These are phyloP conservation scores for Phytophthora meadii DNA, from an alignment of 352 stramenopile species.

Conservation along the genomic window DNA sequence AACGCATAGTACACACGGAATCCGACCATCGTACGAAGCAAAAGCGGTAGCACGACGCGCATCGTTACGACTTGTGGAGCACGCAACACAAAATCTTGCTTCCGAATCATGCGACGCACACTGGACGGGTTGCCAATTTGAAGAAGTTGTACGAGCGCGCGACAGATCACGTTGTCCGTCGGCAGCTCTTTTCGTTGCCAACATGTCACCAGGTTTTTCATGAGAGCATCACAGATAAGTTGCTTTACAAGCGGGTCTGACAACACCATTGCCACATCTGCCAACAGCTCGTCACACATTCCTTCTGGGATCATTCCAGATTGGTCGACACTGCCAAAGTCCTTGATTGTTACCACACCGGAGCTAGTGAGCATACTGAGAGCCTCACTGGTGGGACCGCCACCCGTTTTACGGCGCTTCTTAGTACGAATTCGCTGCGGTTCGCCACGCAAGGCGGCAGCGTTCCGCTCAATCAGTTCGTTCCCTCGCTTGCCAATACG, in stretches of 20 bases:
- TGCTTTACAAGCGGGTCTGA: conserved; percentile 83
- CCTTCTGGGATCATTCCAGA: conserved; percentile 86
- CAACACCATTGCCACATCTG: conserved; percentile 80
- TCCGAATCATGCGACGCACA: conserved; percentile 85
- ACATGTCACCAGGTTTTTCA: conserved; percentile 68
- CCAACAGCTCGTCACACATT: conserved; percentile 78
- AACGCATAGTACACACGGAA: conserved; percentile 61
- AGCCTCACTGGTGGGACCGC: conserved; percentile 52
- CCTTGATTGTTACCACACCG: conserved; percentile 66
- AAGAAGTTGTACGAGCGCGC: conserved; percentile 84
- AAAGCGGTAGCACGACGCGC: conserved; percentile 76
- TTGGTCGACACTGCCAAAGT: conserved; percentile 78
- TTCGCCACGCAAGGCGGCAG: conserved; percentile 64
- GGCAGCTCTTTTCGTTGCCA: conserved; percentile 74
- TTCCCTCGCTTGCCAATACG: conserved; percentile 82
- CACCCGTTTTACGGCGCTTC: conserved; percentile 74
- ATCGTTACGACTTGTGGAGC: conserved; percentile 83
- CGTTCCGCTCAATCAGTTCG: conserved; percentile 81
- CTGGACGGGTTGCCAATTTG: conserved; percentile 84
- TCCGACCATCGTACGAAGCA: conserved; percentile 66
- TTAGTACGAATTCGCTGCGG: conserved; percentile 79
- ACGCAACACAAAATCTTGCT: conserved; percentile 83
- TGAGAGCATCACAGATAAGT: conserved; percentile 76
- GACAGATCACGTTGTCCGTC: conserved; percentile 83
- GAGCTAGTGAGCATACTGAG: conserved; percentile 79